phyloP scores from a whole-genome alignment of 2,329 filamentous ascomycete genomes.

The Trichoderma breve region DNA sequence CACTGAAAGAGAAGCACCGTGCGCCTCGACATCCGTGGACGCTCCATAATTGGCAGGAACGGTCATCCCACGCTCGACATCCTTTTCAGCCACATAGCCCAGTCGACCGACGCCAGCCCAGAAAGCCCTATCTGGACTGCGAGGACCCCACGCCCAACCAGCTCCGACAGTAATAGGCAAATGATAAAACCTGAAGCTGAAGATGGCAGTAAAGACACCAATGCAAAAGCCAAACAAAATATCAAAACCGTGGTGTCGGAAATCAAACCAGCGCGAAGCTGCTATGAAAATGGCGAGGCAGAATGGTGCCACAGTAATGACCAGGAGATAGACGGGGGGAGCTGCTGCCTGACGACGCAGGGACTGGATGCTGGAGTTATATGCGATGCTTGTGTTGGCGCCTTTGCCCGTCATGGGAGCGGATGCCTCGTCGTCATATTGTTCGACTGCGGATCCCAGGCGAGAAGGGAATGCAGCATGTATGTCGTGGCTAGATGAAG shows the following conservation, averaged over 20 bases:
- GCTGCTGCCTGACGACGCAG: slow-evolving; percentile 71
- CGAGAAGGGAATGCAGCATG: slow-evolving; percentile 76
- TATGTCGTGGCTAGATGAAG: slow-evolving; percentile 42
- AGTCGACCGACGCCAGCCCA: slow-evolving; percentile 68
- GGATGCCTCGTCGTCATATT: slow-evolving; percentile 33
- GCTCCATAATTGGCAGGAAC: slow-evolving; percentile 26
- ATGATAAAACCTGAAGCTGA: slow-evolving; percentile 84
- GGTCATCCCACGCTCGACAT: slow-evolving; percentile 25
- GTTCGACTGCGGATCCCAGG: slow-evolving; percentile 42
- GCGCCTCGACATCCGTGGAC: slow-evolving; percentile 28
- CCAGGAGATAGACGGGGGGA: slow-evolving; percentile 75
- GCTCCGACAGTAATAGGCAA: slow-evolving; percentile 70
- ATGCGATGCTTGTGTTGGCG: slow-evolving; percentile 24
- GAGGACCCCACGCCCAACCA: slow-evolving; percentile 86
- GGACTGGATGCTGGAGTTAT: slow-evolving; percentile 37
- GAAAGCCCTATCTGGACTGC: slow-evolving; percentile 71
- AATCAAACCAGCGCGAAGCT: slow-evolving; percentile 84
- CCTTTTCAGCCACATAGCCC: slow-evolving; percentile 51
- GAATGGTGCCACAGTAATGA: slow-evolving; percentile 68
- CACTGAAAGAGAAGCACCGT: neutral
- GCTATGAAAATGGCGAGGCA: slow-evolving; percentile 76
- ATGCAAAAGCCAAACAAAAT: slow-evolving; percentile 82
- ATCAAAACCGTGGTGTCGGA: slow-evolving; percentile 89
- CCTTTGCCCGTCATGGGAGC: slow-evolving; percentile 30
- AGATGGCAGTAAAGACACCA: slow-evolving; percentile 67